Evolutionary conservation across 2,329 filamentous ascomycete species (phyloP).

Genomic region (Diaporthe citri): DNA sequence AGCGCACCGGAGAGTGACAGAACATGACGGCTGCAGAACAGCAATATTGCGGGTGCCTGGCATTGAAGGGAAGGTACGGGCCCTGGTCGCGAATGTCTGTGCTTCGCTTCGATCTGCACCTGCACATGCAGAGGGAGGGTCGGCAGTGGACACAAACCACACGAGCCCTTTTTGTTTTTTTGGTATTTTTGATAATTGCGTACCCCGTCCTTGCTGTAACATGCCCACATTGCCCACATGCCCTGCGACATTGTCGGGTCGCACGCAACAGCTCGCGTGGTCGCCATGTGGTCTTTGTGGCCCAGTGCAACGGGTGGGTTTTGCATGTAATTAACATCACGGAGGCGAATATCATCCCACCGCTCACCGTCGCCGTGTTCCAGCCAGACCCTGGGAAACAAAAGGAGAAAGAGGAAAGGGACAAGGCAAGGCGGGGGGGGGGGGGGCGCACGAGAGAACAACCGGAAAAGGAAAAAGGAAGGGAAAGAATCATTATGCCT

Average conservation of each 20-base stretch:
- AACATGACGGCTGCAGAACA: background rate
- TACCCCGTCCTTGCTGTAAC: constrained; percentile 12
- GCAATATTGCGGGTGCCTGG: background rate
- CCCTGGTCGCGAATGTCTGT: constrained; percentile 26
- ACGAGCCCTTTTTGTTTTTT: background rate
- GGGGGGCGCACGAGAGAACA: background rate
- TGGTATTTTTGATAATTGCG: constrained; percentile 7
- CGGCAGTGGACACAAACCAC: constrained; percentile 9
- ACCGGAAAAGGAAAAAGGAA: background rate
- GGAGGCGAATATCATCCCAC: background rate
- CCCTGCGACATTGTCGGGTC: constrained; percentile 30
- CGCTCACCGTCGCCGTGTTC: constrained; percentile 1
- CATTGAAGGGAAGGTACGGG: background rate
- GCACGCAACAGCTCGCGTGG: constrained; percentile 23
- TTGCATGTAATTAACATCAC: constrained; percentile 17
- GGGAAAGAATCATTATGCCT: background rate
- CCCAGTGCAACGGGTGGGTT: constrained; percentile 5
- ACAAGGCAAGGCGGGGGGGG: no score
- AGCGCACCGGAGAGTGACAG: background rate
- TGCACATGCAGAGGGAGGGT: constrained; percentile 16
- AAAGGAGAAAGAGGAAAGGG: background rate
- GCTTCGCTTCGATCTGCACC: constrained; percentile 18
- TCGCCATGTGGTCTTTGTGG: constrained; percentile 31
- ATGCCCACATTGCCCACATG: constrained; percentile 3
- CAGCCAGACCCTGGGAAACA: background rate